phyloP scores from a whole-genome alignment of 345 rosid genomes.

The Pugionium dolabratum region DNA sequence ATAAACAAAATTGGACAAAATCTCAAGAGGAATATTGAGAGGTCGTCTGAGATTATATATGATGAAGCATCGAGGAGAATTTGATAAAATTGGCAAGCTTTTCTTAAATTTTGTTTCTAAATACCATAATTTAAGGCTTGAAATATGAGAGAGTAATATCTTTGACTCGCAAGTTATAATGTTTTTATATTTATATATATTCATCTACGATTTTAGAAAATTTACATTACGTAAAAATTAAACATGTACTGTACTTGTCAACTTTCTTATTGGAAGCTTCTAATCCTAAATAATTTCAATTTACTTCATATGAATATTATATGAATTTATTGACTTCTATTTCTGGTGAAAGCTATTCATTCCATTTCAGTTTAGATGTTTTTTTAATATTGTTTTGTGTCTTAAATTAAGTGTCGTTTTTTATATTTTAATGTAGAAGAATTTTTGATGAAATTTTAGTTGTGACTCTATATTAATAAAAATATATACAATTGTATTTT shows the following conservation, averaged over 20 bases:
- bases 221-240: neutral
- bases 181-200: neutral
- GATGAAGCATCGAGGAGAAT: slow-evolving; percentile 4
- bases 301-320: neutral
- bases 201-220: neutral
- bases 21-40: neutral
- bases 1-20: slow-evolving; percentile 1
- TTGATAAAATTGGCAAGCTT: neutral
- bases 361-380: no score
- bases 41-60: neutral
- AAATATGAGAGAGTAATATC: no score
- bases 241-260: neutral
- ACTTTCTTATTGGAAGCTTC: slow-evolving; percentile 29
- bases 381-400: no score
- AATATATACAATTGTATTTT: no score
- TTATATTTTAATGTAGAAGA: no score
- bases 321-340: slow-evolving; percentile 17
- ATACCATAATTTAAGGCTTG: no score
- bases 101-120: no score
- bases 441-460: no score
- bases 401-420: no score
- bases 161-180: neutral
- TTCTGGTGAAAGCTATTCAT: neutral
- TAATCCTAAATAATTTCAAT: neutral
- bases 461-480: no score